Evolutionary conservation across 169 alveolate species (phyloP), one percentile per base, ranked within the genome.

Genomic region (Plasmodium billcollinsi): DNA sequence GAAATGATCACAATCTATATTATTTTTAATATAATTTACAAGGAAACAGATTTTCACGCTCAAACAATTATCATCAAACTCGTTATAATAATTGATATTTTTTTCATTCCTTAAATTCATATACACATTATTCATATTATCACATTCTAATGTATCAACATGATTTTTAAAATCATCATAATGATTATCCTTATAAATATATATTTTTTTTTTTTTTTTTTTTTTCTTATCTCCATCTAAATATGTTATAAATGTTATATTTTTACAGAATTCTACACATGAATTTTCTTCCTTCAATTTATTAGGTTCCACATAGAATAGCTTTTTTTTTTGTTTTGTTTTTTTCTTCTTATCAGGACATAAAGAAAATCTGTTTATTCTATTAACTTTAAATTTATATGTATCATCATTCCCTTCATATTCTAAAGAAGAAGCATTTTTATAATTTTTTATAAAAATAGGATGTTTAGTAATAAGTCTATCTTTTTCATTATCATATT

Each of bases 21-120:
- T 20, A 43, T 43, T 80, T 80, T 29, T 69, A 43, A 80, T 54
- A 56, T 69, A 61, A 20, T 63, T 9, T 3, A 63, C 65, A 20
- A 80, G n/a, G 50, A 80, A 80, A 50, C 72, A 69, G n/a, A 69
- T 80, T 80, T 80, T 80, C 24, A 66, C 15, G 49, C 47, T 78
- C 67, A 47, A 43, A 56, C 80, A 66, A 70, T 78, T 50, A 18
- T 39, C 47, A 9, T 52, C 20, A 66, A 47, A 78, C 20, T 59
- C 89, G 33, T 78, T 54, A 11, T 66, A 67, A 43, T 43, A 78
- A 66, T 73, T 5, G 1, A 29, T 20, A 12, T 62, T 11, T 24
- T 63, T 59, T 43, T 69, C 74, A 14, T 47, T 47, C 14, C 24
- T 9, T n/a, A 12, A 18, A 8, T 75, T 45, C 12, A 33, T 12